Percentiles rank a stretch among this genome's conserved stretches.
These are phyloP conservation scores for Auxenochlorella protothecoides DNA, from an alignment of 139 green algal species.

Conservation along the genomic window DNA sequence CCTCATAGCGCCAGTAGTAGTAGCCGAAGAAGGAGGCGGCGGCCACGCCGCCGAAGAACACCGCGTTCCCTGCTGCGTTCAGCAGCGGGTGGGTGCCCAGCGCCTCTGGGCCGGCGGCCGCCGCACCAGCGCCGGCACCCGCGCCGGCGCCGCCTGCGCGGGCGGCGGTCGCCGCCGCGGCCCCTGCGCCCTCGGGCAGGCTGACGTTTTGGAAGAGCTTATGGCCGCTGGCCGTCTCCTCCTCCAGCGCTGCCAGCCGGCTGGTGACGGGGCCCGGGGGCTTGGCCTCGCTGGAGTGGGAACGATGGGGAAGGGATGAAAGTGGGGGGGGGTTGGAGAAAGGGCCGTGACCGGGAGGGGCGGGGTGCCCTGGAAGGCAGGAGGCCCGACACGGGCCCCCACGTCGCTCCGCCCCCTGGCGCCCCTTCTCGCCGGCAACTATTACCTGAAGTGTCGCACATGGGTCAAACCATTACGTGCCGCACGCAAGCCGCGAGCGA, in stretches of 20 bases:
- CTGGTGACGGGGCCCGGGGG: not conserved
- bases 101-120: conserved; percentile 2
- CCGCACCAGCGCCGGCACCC: conserved; percentile 6
- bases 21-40: conserved; percentile 45
- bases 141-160: not conserved
- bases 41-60: conserved; percentile 38
- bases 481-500: too few species aligned
- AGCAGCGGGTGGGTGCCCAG: conserved; percentile 3
- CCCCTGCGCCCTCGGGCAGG: conserved; percentile 5
- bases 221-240: conserved; percentile 7
- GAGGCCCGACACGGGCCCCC: too few species aligned
- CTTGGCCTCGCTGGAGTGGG: conserved; percentile 15
- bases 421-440: too few species aligned
- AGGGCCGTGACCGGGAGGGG: too few species aligned
- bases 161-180: conserved; percentile 1
- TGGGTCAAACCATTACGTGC: too few species aligned
- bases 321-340: too few species aligned
- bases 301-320: too few species aligned
- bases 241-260: conserved; percentile 5
- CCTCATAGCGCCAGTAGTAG: conserved; percentile 46
- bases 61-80: conserved; percentile 25
- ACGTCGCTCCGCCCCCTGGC: too few species aligned
- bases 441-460: too few species aligned
- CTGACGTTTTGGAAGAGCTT: conserved; percentile 37
- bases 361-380: too few species aligned